Base-by-base conservation (phyloP, 2,329 filamentous ascomycete species). In the Macrophomina phaseolina region DNA sequence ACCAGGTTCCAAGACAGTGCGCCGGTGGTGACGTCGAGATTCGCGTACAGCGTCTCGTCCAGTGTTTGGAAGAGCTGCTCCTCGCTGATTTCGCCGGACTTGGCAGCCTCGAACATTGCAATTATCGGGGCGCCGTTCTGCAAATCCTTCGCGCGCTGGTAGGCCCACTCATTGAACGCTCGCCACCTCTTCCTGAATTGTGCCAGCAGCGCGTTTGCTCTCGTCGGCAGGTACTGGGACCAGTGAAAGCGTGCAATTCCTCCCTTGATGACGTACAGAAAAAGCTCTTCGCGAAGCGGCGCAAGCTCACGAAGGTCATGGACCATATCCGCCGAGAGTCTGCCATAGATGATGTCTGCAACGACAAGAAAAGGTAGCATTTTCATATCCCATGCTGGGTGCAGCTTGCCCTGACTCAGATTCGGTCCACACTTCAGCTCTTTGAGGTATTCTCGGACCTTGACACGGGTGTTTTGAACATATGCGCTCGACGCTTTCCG, bases 31-130 rank as follows among this genome's bases (percentile, higher is more conserved):
- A 83, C 81, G 65, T 83, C 81, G 1, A 83, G 72, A 63, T 83
- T 82, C 6, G 79, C 81, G 67, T 76, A 83, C 0, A 83, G 73
- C n/a, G 74, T 73, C 69, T 83, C 81, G 67, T 82, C 80, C 4
- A 82, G 67, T 0, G 81, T 82, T 34, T 81, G 80, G 0, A 78
- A 68, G 1, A 78, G 49, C 52, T 80, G 67, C 5, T 76, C 36
- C 36, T 6, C 11, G 36, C 6, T 38, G 36, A 38, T 38, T 11
- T 38, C 36, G 6, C 36, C 36, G 6, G 36, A 38, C 36, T 11
- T 5, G 6, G 36, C 36, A 5, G 36, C 36, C 36, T 11, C 36
- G 36, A 5, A 38, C 36, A 38, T 38, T 5, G 36, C 36, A 11
- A 38, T 38, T 5, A 38, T 38, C 11, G 36, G 36, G 11, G 36